Evolutionary conservation across 1,284 basidiomycete species (phyloP).

Genomic region (Chiua sp.): DNA sequence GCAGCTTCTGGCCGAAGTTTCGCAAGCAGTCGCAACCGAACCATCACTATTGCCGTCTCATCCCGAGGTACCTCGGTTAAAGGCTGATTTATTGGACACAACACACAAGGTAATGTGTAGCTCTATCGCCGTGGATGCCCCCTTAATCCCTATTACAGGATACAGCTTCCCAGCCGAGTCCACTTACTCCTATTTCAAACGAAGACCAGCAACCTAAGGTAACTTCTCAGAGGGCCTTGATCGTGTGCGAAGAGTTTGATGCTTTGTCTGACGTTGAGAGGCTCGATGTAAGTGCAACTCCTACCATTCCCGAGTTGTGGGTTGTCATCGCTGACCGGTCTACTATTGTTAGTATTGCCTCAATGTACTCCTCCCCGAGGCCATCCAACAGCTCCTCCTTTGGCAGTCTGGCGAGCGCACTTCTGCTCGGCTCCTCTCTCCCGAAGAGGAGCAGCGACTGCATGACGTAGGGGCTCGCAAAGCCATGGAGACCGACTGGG

Average conservation of each 20-base stretch:
- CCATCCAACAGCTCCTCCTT: constrained; percentile 68
- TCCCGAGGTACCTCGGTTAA: constrained; percentile 26
- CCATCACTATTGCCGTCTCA: constrained; percentile 33
- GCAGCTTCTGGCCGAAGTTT: constrained; percentile 36
- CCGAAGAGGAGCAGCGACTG: constrained; percentile 58
- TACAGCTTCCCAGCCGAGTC: constrained; percentile 23
- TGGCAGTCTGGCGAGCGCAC: constrained; percentile 67
- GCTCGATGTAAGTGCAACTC: constrained; percentile 51
- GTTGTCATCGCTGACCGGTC: constrained; percentile 1
- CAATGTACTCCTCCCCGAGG: constrained; percentile 71
- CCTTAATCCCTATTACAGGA: constrained; percentile 20
- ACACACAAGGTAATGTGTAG: constrained; percentile 14
- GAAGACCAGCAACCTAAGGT: constrained; percentile 8
- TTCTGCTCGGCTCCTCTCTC: constrained; percentile 49
- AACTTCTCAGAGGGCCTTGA: constrained; percentile 25
- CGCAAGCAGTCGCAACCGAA: constrained; percentile 37
- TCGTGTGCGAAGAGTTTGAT: constrained; percentile 55
- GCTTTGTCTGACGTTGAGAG: constrained; percentile 58
- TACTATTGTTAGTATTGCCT: constrained; percentile 60
- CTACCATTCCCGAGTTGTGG: background rate
- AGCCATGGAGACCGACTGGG: constrained; percentile 65
- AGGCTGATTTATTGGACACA: constrained; percentile 9
- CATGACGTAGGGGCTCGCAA: constrained; percentile 53
- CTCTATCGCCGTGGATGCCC: background rate
- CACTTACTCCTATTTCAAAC: constrained; percentile 26